A percentile compares a stretch with the other conserved stretches of the same genome.
Conservation (phyloP, 164 flowering plant genomes). For the Euptelea pleiosperma region DNA sequence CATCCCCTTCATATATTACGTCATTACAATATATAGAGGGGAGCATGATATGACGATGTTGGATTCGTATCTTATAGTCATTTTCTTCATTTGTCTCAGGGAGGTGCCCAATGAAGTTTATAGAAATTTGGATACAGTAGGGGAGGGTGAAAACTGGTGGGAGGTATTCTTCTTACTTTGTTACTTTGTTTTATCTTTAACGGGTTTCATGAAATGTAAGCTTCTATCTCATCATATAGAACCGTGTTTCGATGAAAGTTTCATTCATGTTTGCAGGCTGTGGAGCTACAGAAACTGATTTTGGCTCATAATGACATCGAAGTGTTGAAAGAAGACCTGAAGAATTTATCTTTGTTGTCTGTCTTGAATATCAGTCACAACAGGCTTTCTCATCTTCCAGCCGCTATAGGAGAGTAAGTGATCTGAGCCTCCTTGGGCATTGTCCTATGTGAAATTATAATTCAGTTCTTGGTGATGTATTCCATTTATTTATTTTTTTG, state of each 20-base stretch:
- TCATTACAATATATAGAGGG: too few relatives aligned
- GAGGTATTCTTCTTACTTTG: constrained; percentile 50
- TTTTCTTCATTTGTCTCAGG: constrained; percentile 32
- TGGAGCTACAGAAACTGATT: constrained; percentile 85
- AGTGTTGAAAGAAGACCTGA: constrained; percentile 65
- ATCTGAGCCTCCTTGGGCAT: constrained; percentile 3
- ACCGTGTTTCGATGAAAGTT: background rate
- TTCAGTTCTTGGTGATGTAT: background rate
- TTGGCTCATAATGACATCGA: constrained; percentile 89
- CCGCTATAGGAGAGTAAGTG: constrained; percentile 89
- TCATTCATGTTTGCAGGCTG: constrained; percentile 44
- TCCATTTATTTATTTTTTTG: background rate
- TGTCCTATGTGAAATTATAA: background rate
- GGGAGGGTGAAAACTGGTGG: constrained; percentile 96
- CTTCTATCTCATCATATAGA: background rate
- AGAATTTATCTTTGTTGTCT: constrained; percentile 50
- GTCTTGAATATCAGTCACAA: constrained; percentile 90
- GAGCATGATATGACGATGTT: too few relatives aligned
- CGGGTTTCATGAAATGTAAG: background rate
- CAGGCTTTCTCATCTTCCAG: constrained; percentile 76
- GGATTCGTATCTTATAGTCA: background rate
- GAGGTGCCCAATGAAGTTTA: constrained; percentile 88
- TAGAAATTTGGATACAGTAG: constrained; percentile 54
- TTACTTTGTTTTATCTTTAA: background rate
- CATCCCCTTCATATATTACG: background rate